Evolutionary conservation across 1,284 basidiomycete species (phyloP).

Genomic region (Pisolithus thermaeus): DNA sequence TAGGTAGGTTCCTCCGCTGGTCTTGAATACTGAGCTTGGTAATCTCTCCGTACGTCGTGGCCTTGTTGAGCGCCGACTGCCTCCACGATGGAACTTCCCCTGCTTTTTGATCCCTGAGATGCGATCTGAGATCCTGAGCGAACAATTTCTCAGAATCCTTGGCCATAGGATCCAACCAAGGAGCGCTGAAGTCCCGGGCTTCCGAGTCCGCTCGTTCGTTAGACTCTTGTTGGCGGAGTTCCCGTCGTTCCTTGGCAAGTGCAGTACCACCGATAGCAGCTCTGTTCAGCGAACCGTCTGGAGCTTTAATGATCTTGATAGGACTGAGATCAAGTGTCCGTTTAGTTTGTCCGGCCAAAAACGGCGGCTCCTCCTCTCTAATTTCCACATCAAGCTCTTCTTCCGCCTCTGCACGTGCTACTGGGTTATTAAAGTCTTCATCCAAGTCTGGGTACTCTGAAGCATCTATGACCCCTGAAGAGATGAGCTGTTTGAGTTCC

Average conservation of each 20-base stretch:
- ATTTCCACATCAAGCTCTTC: slow-evolving; percentile 98
- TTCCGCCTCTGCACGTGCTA: slow-evolving; percentile 81
- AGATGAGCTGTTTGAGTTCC: slow-evolving; percentile 99
- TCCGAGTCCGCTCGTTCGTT: slow-evolving; percentile 95
- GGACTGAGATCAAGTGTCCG: slow-evolving; percentile 93
- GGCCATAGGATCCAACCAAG: slow-evolving; percentile 99
- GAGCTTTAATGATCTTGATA: slow-evolving; percentile 94
- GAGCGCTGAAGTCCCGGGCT: slow-evolving; percentile 87
- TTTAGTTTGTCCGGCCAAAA: slow-evolving; percentile 95
- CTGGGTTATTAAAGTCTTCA: slow-evolving; percentile 79
- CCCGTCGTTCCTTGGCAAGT: slow-evolving; percentile 91
- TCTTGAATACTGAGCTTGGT: slow-evolving; percentile 91
- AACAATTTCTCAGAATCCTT: slow-evolving; percentile 83
- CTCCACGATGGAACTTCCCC: slow-evolving; percentile 88
- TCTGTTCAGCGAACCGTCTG: slow-evolving; percentile 91
- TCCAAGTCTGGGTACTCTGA: slow-evolving; percentile 96
- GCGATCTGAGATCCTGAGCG: slow-evolving; percentile 88
- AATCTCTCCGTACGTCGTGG: slow-evolving; percentile 94
- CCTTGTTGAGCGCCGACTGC: slow-evolving; percentile 90
- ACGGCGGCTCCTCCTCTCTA: slow-evolving; percentile 94
- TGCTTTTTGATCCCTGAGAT: slow-evolving; percentile 77
- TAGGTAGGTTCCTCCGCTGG: slow-evolving; percentile 87
- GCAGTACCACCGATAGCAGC: slow-evolving; percentile 92
- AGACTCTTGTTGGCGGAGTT: slow-evolving; percentile 89
- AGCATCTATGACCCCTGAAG: slow-evolving; percentile 88